Conservation (phyloP, 805 yeast species). For the Zygotorulaspora sp. region DNA sequence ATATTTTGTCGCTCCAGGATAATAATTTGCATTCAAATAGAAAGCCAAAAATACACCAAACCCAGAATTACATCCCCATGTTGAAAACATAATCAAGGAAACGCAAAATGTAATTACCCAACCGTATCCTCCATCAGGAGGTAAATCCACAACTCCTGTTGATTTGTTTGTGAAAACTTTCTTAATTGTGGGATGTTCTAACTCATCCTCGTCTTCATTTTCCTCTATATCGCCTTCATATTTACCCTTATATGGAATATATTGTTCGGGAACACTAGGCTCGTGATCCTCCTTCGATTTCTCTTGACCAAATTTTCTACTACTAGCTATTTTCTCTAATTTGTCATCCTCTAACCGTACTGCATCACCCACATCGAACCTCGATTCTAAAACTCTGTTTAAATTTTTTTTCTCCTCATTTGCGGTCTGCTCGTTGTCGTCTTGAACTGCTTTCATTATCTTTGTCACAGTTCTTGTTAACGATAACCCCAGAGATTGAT, state of each 20-base stretch:
- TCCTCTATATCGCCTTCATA: conserved; percentile 5
- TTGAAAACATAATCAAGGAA: conserved; percentile 47
- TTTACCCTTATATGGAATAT: not conserved
- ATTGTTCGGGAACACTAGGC: not conserved
- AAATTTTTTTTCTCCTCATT: conserved; percentile 10
- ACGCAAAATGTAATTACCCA: conserved; percentile 58
- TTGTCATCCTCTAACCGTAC: conserved; percentile 21
- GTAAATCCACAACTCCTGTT: conserved; percentile 36
- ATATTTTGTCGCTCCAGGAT: conserved; percentile 50
- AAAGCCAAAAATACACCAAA: conserved; percentile 59
- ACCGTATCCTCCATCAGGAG: conserved; percentile 66
- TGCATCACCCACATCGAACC: conserved; percentile 34
- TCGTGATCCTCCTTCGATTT: not conserved
- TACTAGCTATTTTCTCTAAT: not conserved
- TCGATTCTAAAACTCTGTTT: conserved; percentile 19
- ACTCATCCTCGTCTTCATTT: conserved; percentile 7
- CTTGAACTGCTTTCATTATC: conserved; percentile 23
- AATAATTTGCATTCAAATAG: conserved; percentile 48
- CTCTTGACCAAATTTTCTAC: not conserved
- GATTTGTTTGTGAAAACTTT: conserved; percentile 37
- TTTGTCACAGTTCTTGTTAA: conserved; percentile 15
- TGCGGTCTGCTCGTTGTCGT: conserved; percentile 24
- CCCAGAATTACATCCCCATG: conserved; percentile 72
- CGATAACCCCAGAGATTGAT: conserved; percentile 7
- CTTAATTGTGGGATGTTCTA: conserved; percentile 17